Conservation (phyloP, 2,329 filamentous ascomycete genomes). For the Botrytis galanthina region DNA sequence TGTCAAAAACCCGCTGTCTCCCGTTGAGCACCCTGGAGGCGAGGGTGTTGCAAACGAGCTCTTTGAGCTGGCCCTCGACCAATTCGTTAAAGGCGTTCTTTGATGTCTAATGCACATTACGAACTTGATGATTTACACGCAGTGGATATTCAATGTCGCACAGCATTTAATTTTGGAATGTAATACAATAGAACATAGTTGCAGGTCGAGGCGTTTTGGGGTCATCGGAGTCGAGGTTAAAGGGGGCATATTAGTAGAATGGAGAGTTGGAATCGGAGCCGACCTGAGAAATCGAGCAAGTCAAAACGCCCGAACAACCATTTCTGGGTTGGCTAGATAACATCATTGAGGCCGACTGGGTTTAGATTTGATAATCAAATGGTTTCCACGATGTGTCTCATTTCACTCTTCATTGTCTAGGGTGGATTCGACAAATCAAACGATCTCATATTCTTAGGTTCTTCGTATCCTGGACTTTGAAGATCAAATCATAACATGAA, state of each 20-base stretch:
- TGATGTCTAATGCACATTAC: constrained; percentile 19
- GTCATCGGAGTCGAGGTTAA: not conserved
- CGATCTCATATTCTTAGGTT: not conserved
- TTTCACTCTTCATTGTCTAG: not conserved
- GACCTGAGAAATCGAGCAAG: not conserved
- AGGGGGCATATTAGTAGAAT: not conserved
- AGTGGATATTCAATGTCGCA: constrained; percentile 1
- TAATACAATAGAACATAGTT: not conserved
- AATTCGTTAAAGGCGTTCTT: constrained; percentile 69
- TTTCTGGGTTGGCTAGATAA: not conserved
- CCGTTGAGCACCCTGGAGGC: constrained; percentile 66
- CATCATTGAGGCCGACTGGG: not conserved
- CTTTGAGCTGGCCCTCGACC: constrained; percentile 70
- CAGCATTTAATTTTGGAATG: not conserved
- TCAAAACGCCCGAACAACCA: not conserved
- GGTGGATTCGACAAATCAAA: not conserved
- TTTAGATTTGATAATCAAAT: not conserved
- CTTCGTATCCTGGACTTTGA: not conserved
- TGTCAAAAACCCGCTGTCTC: constrained; percentile 67
- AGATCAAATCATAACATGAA: not conserved
- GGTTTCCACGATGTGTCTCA: not conserved
- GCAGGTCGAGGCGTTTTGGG: not conserved
- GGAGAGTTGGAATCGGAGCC: not conserved
- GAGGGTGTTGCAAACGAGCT: constrained; percentile 69
- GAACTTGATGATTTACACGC: constrained; percentile 1